Base-by-base conservation (phyloP, 176 grass and related monocot species). In the Guadua angustifolia region DNA sequence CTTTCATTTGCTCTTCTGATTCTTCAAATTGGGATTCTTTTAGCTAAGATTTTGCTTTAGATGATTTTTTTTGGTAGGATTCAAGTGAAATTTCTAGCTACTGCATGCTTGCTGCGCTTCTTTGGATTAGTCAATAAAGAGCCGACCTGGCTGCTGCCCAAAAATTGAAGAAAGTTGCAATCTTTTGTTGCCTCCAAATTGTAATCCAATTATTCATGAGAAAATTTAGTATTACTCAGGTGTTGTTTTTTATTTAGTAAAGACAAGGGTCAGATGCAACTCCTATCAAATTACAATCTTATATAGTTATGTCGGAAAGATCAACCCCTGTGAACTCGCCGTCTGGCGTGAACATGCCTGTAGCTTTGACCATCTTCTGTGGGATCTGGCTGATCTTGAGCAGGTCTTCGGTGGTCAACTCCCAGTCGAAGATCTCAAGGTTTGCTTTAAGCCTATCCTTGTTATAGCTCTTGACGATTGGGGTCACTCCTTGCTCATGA, bases 1-100 rank as follows among this genome's bases (percentile, higher is more conserved):
- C 9, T 44, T 13, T 66, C 24, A 43, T 49, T 45, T 66, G 44
- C 72, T 83, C 77, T 46, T 79, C 67, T 11, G 25, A 77, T 83
- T 65, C 62, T 24, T 63, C 25, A 67, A 78, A 53, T 85, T 63
- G 19, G 66, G 22, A 69, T 73, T 47, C 19, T 33, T 51, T 46
- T 75, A 47, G n/a, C 73, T 7, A 83, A 25, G 49, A 39, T 42
- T 60, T 72, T 7, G 66, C 67, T 56, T 55, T 60, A 32, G 12
- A 14, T 73, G 12, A 21, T 62, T 43, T 74, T 71, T 77, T 40
- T 75, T 36, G 56, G 47, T 71, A 46, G n/a, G 21, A 29, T 83
- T 64, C 32, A 22, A 35, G 12, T 25, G 25, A 69, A 63, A 43
- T 71, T 33, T 12, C 9, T 15, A 38, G 21, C 33, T 63, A 26